phyloP scores from a whole-genome alignment of 352 stramenopile species.

The Saprolegnia parasitica region DNA sequence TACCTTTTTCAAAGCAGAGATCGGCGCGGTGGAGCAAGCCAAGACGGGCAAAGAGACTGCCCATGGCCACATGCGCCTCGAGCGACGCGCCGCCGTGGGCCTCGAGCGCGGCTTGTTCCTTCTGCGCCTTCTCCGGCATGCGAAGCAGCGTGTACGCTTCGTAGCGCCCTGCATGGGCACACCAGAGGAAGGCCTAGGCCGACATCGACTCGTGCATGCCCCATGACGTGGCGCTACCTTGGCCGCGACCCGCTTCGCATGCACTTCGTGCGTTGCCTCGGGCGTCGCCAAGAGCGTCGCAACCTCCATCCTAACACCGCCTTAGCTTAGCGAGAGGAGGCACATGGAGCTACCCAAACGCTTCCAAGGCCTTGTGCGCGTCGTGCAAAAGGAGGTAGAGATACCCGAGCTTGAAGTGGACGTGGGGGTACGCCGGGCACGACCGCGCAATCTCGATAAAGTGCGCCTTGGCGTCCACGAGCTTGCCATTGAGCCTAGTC shows the following conservation, averaged over 20 bases:
- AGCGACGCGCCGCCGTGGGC: constrained; percentile 40
- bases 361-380: constrained; percentile 1
- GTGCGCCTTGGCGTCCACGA: constrained; percentile 7
- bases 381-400: constrained; percentile 27
- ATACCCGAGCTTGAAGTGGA: constrained; percentile 29
- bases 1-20: constrained; percentile 40
- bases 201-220: neutral
- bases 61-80: constrained; percentile 40
- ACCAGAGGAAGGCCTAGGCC: constrained; percentile 38
- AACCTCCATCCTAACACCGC: constrained; percentile 16
- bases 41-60: constrained; percentile 47
- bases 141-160: constrained; percentile 37
- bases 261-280: neutral
- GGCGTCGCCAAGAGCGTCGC: neutral
- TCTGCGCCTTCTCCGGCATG: constrained; percentile 35
- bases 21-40: constrained; percentile 52
- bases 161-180: constrained; percentile 37
- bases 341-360: neutral
- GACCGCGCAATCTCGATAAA: constrained; percentile 20
- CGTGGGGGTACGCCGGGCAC: constrained; percentile 17
- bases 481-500: constrained; percentile 21
- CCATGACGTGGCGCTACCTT: neutral
- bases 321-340: neutral
- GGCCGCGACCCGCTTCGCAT: neutral
- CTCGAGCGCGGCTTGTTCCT: constrained; percentile 37